These are phyloP conservation scores for Volvariella surrecta DNA, from an alignment of 1,284 basidiomycete genomes.

Conservation along the genomic window DNA sequence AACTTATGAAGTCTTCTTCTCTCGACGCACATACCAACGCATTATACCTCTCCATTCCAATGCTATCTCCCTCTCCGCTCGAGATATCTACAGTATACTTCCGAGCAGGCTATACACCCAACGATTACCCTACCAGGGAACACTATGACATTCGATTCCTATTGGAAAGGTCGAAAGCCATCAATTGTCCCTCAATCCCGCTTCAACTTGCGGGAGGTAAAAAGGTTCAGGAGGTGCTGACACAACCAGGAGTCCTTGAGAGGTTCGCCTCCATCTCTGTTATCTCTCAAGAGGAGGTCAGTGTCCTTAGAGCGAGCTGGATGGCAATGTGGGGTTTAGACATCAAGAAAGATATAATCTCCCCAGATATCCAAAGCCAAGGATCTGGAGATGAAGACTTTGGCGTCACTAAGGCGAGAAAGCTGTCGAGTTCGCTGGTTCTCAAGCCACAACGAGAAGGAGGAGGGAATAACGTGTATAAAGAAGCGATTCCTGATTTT, in stretches of 20 bases:
- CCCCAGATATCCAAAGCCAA: slow-evolving; percentile 17
- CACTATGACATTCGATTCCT: slow-evolving; percentile 68
- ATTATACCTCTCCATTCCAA: background rate
- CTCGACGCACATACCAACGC: slow-evolving; percentile 33
- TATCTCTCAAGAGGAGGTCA: slow-evolving; percentile 32
- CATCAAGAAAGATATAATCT: slow-evolving; percentile 31
- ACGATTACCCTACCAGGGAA: slow-evolving; percentile 60
- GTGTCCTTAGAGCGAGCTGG: slow-evolving; percentile 58
- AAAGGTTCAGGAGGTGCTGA: slow-evolving; percentile 90
- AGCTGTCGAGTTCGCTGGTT: slow-evolving; percentile 55
- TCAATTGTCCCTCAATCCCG: slow-evolving; percentile 90
- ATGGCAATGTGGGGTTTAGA: slow-evolving; percentile 80
- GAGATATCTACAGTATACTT: slow-evolving; percentile 87
- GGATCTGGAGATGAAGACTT: slow-evolving; percentile 18
- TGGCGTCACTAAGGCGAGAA: slow-evolving; percentile 48
- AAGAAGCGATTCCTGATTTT: slow-evolving; percentile 72
- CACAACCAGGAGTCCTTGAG: slow-evolving; percentile 68
- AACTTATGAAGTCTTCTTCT: slow-evolving; percentile 46
- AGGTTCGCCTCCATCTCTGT: slow-evolving; percentile 45
- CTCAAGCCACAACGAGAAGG: slow-evolving; percentile 96
- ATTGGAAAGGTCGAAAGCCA: slow-evolving; percentile 75
- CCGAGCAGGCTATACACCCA: slow-evolving; percentile 82
- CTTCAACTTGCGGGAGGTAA: slow-evolving; percentile 94
- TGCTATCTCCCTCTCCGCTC: slow-evolving; percentile 18
- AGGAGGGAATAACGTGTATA: slow-evolving; percentile 96